Percentiles rank a stretch among this genome's conserved stretches.
Conservation (phyloP, 2,329 filamentous ascomycete genomes). For the Colletotrichum aenigma region DNA sequence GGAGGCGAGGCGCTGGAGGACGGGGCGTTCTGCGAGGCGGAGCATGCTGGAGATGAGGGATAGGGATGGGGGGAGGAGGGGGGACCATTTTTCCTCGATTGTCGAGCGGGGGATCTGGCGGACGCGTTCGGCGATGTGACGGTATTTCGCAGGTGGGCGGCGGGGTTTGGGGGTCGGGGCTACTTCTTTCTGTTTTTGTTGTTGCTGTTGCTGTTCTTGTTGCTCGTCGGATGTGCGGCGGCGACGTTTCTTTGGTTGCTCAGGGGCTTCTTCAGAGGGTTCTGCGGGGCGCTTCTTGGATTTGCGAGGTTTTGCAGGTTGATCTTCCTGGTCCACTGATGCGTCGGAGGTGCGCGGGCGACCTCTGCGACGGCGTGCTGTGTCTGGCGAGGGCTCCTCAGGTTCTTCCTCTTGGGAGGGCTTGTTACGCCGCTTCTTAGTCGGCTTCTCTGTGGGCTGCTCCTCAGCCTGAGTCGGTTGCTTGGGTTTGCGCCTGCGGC, state of each 20-base stretch:
- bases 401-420: neutral
- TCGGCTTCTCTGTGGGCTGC: neutral
- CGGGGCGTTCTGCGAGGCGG: conserved; percentile 62
- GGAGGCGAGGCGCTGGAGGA: conserved; percentile 60
- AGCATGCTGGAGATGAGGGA: conserved; percentile 61
- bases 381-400: neutral
- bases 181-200: neutral
- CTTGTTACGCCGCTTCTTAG: neutral
- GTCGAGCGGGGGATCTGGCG: conserved; percentile 63
- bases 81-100: conserved; percentile 72
- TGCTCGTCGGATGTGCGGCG: conserved; percentile 5
- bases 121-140: conserved; percentile 54
- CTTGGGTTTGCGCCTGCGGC: neutral
- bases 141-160: conserved; percentile 44
- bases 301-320: neutral
- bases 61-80: conserved; percentile 59
- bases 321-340: conserved; percentile 19
- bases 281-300: conserved; percentile 8
- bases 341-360: conserved; percentile 16
- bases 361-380: conserved; percentile 17
- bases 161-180: conserved; percentile 1
- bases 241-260: conserved; percentile 7
- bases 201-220: neutral
- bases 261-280: neutral
- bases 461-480: neutral